These are phyloP conservation scores for Brassica incana DNA, from an alignment of 345 rosid genomes.

Conservation along the genomic window DNA sequence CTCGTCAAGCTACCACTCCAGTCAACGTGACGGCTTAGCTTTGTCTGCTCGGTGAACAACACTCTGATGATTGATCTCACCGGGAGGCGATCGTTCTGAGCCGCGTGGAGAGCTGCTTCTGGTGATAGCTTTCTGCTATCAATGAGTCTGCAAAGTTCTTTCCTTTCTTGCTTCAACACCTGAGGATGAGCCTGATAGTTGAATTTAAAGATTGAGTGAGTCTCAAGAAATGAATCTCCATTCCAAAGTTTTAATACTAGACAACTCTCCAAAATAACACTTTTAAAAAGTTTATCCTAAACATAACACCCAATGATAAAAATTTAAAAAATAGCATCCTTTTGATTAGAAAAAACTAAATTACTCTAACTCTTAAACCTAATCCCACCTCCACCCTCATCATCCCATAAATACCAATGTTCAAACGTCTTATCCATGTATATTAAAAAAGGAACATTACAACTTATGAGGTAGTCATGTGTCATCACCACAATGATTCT, in stretches of 20 bases:
- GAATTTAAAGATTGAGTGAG: neutral
- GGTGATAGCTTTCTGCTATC: slow-evolving; percentile 76
- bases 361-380: neutral
- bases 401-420: too few species aligned
- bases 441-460: too few species aligned
- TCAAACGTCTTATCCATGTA: too few species aligned
- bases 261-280: too few species aligned
- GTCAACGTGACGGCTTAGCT: slow-evolving; percentile 55
- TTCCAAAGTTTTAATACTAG: neutral
- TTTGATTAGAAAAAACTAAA: neutral
- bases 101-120: slow-evolving; percentile 83
- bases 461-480: too few species aligned
- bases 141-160: slow-evolving; percentile 63
- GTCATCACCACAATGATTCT: too few species aligned
- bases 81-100: slow-evolving; percentile 84
- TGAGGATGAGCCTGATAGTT: slow-evolving; percentile 65
- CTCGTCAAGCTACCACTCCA: slow-evolving; percentile 71
- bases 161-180: slow-evolving; percentile 78
- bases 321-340: neutral
- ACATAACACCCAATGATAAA: too few species aligned
- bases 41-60: slow-evolving; percentile 74
- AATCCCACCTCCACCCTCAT: too few species aligned
- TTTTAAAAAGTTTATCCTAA: too few species aligned
- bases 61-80: slow-evolving; percentile 80
- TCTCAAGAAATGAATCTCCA: neutral